A percentile compares a stretch with the other conserved stretches of the same genome.
Evolutionary conservation across 768 basidiomycete genomes (phyloP).

Genomic region (Amanita pseudoporphyria): DNA sequence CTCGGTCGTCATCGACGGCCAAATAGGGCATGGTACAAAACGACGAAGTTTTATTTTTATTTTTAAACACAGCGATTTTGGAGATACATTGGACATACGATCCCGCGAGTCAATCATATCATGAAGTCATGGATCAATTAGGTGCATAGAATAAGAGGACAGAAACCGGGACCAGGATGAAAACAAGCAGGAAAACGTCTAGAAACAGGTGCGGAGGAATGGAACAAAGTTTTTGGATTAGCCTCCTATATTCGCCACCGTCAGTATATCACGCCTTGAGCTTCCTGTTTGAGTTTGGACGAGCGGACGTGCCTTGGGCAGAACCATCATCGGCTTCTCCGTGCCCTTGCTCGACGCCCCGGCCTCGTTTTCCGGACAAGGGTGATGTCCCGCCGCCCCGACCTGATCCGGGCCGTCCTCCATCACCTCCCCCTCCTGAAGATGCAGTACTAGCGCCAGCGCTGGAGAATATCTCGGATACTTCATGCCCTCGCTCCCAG

Average conservation of each 20-base stretch:
- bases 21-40: slow-evolving; percentile 1
- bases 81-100: no score
- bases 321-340: neutral
- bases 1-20: neutral
- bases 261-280: neutral
- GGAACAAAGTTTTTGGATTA: neutral
- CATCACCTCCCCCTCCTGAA: neutral
- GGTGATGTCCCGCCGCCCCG: neutral
- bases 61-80: neutral
- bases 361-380: neutral
- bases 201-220: neutral
- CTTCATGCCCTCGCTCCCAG: slow-evolving; percentile 20
- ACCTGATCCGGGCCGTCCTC: neutral
- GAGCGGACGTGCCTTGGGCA: neutral
- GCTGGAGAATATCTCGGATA: neutral
- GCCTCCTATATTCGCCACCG: neutral
- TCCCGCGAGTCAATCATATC: no score
- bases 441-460: neutral
- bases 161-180: neutral
- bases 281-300: neutral
- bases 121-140: neutral
- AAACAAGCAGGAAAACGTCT: neutral
- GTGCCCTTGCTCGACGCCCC: neutral
- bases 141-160: neutral
- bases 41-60: neutral